Base-by-base conservation (phyloP, 1,284 basidiomycete species). In the Microbotryum saponariae region DNA sequence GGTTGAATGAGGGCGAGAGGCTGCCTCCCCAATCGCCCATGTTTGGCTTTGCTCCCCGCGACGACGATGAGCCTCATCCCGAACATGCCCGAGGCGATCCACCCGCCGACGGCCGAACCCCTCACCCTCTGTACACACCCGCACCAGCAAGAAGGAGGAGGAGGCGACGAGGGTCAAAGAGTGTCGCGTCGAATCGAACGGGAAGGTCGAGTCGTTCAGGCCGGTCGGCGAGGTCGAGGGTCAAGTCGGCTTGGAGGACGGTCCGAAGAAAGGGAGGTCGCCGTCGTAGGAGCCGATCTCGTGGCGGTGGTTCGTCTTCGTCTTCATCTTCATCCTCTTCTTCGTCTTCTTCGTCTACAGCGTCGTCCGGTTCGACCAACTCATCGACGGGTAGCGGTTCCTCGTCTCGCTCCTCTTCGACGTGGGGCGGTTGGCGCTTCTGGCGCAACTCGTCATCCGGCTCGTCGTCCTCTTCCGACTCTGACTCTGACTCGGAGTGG, bases 351-450 rank as follows among this genome's bases (percentile, higher is more conserved):
- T 60, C 62, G 14, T 58, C 59, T 23, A 59, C 53, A 9, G 42
- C 29, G 23, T 55, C 58, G 27, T 65, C 64, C 10, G 60, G 64
- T 5, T 66, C 65, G 12, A 59, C 63, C 21, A 57, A 56, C 37
- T 65, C 64, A 0, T 69, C 68, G 20, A 63, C 62, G 1, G 59
- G 47, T 10, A 56, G 54, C n/a, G 18, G n/a, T 10, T 56, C 62
- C 2, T 66, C 67, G 31, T 55, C 54, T 1, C 58, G 62, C 4
- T 69, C 67, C n/a, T 60, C 54, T 25, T 68, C 67, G 54, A 68
- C 66, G 0, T 69, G 70, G 59, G 68, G 57, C 14, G 64, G 68
- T 21, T 72, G 71, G 71, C 63, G 62, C 18, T 72, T 72, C 61
- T 72, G 71, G 71, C 57, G 69, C n/a, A 66, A 69, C 60, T 66